These are phyloP conservation scores for Scutellaria barbata DNA, from an alignment of 257 asterid species.

Conservation along the genomic window DNA sequence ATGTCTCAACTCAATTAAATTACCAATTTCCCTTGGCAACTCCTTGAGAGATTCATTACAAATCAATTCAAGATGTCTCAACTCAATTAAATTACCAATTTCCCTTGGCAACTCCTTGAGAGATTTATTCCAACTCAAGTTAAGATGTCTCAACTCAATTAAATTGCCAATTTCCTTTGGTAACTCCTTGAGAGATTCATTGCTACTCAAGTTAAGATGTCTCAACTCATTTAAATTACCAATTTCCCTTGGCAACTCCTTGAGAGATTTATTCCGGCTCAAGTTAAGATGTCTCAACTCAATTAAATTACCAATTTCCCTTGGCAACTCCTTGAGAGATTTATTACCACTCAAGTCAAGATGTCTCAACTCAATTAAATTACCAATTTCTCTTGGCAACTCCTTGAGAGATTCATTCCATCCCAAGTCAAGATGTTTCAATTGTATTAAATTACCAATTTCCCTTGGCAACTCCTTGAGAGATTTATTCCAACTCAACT, in stretches of 20 bases:
- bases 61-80: background rate
- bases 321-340: background rate
- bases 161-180: no score
- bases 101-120: background rate
- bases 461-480: background rate
- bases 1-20: background rate
- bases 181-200: no score
- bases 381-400: constrained; percentile 4
- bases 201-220: no score
- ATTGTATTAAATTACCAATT: background rate
- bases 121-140: background rate
- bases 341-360: background rate
- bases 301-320: background rate
- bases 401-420: background rate
- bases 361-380: background rate
- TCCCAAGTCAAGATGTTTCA: background rate
- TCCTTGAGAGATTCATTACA: background rate
- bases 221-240: no score
- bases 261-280: no score
- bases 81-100: background rate
- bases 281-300: background rate
- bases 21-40: constrained; percentile 4
- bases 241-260: no score
- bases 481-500: background rate
- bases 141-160: no score